Conservation (phyloP, 2,329 filamentous ascomycete genomes). For the Chrysoporthe puriensis region DNA sequence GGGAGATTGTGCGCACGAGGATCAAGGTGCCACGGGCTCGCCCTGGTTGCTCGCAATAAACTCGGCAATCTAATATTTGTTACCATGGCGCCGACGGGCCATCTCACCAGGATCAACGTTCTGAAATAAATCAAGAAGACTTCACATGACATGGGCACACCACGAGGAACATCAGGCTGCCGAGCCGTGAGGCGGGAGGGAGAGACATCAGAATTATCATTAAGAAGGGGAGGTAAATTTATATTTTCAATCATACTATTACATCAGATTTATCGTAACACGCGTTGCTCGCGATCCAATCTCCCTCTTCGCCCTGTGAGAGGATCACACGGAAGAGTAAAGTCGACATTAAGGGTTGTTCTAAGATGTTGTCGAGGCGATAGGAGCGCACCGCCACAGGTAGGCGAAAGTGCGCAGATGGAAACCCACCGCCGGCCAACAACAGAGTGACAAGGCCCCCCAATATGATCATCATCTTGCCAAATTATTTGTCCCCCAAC, state of each 20-base stretch:
- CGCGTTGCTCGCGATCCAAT: background rate
- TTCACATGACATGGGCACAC: background rate
- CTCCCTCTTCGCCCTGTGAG: background rate
- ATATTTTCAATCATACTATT: background rate
- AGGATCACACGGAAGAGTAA: background rate
- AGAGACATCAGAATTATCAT: background rate
- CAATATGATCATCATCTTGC: background rate
- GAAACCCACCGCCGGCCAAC: background rate
- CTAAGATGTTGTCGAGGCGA: background rate
- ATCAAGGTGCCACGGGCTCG: background rate
- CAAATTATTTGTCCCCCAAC: background rate
- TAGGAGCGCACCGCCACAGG: background rate
- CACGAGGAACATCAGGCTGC: background rate
- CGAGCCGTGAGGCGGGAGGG: background rate
- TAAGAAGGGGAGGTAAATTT: background rate
- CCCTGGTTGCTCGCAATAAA: background rate
- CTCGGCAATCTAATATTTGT: too few species aligned
- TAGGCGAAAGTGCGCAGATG: background rate
- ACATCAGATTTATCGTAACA: background rate
- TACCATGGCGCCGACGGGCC: too few species aligned
- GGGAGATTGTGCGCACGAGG: background rate
- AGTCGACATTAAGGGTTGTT: background rate
- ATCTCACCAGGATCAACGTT: too few species aligned
- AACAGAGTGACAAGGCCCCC: background rate
- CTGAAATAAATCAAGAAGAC: too few species aligned